phyloP scores from a whole-genome alignment of 768 basidiomycete genomes.

The Tylopilus subfusipes region DNA sequence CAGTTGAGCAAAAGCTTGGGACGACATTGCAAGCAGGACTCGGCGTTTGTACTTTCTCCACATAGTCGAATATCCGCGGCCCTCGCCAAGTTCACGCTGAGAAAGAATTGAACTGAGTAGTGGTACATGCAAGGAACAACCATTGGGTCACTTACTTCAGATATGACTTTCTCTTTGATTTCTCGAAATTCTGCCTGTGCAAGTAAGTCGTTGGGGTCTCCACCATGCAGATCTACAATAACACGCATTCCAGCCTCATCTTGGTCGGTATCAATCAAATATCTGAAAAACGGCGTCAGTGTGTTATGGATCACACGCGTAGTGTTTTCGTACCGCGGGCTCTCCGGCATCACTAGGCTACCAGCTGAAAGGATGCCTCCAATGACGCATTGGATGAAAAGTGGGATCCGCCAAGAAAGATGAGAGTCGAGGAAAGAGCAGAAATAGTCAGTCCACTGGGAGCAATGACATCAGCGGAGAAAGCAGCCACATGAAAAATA shows the following conservation, averaged over 20 bases:
- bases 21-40: constrained; percentile 91
- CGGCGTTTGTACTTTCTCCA: constrained; percentile 85
- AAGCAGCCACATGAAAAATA: neutral
- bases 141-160: constrained; percentile 47
- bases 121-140: neutral
- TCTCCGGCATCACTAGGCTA: constrained; percentile 83
- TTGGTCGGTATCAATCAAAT: constrained; percentile 84
- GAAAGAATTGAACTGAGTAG: neutral
- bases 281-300: constrained; percentile 43
- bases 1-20: constrained; percentile 92
- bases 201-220: constrained; percentile 58
- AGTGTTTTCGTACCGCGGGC: constrained; percentile 57
- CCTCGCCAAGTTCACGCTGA: constrained; percentile 74
- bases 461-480: neutral
- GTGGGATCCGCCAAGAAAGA: constrained; percentile 86
- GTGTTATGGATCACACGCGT: neutral
- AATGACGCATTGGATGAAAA: constrained; percentile 85
- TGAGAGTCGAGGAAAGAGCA: constrained; percentile 85
- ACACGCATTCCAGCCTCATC: constrained; percentile 83
- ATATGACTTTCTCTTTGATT: constrained; percentile 76
- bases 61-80: constrained; percentile 72
- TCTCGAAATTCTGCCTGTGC: constrained; percentile 86
- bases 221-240: constrained; percentile 86
- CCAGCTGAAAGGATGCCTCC: constrained; percentile 77
- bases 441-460: constrained; percentile 91